Evolutionary conservation across 2,329 filamentous ascomycete species (phyloP), one percentile per base, ranked within the genome.

Genomic region (Tolypocladium cylindrosporum): DNA sequence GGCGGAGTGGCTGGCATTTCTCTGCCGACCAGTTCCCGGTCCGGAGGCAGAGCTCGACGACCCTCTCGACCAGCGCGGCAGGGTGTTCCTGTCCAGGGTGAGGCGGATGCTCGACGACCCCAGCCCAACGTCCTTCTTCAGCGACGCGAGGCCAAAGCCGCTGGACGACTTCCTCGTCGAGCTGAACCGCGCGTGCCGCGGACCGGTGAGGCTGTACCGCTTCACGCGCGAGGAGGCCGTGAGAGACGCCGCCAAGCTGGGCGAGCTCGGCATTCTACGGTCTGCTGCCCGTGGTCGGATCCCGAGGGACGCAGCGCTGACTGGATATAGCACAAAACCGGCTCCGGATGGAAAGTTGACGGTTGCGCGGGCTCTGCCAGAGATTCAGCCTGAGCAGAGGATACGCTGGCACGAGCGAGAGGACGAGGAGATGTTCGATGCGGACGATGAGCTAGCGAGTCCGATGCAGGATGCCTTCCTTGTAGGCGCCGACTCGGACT

Each of bases 71-170:
- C 45, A 21, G 19, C 31, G 39, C 16, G 55, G 60, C 24, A 58
- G 54, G 19, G 37, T 70, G 9, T 64, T 71, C 54, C 57, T 64
- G 21, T 50, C 58, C 16, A 64, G 67, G 42, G 60, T 67, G 4
- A 50, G 59, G n/a, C 54, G 58, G 4, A 63, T 70, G 56, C 58
- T 71, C 55, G 45, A 59, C 0, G 63, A 68, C 11, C 42, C 60
- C 13, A 58, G 58, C 14, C 59, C 60, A 4, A 13, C 62, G 5
- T 52, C 58, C 5, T 37, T 62, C 4, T 69, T 67, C 42, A 39
- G 54, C n/a, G 60, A 63, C 14, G 24, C 16, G 9, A 36, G 58
- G 24, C 51, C 52, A 0, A 55, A 66, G 65, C 27, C 58, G 57
- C 40, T 70, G 14, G 36, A 55, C 0, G 45, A 58, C 8, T 69